Evolutionary conservation across 2,329 filamentous ascomycete species (phyloP).

Genomic region (Cordyceps pruinosa): DNA sequence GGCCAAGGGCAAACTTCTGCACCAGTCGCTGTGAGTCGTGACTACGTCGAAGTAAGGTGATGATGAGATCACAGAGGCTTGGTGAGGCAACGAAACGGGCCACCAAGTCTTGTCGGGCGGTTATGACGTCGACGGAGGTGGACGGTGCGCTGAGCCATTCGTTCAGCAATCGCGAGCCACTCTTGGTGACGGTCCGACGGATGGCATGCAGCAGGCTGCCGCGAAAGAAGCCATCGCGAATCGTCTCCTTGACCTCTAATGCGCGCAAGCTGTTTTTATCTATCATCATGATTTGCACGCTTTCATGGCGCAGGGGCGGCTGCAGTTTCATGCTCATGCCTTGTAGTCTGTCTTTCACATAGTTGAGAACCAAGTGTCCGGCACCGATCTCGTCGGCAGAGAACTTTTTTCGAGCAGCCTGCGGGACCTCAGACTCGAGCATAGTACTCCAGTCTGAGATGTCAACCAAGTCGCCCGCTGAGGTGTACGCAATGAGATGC

Average conservation of each 20-base stretch:
- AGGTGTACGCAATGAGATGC: slow-evolving; percentile 67
- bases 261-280: slow-evolving; percentile 88
- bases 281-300: slow-evolving; percentile 76
- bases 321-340: slow-evolving; percentile 76
- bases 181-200: slow-evolving; percentile 82
- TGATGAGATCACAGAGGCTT: slow-evolving; percentile 62
- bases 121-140: slow-evolving; percentile 74
- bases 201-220: slow-evolving; percentile 89
- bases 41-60: slow-evolving; percentile 62
- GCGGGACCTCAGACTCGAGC: slow-evolving; percentile 65
- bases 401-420: slow-evolving; percentile 49
- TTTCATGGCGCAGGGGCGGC: slow-evolving; percentile 67
- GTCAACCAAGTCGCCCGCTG: slow-evolving; percentile 36
- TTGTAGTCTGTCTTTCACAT: slow-evolving; percentile 72
- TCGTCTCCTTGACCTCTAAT: slow-evolving; percentile 80
- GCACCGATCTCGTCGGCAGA: slow-evolving; percentile 64
- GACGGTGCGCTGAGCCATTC: slow-evolving; percentile 87
- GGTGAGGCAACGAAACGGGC: slow-evolving; percentile 61
- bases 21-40: slow-evolving; percentile 84
- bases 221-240: slow-evolving; percentile 68
- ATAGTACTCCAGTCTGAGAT: slow-evolving; percentile 65
- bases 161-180: slow-evolving; percentile 75
- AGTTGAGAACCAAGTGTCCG: slow-evolving; percentile 74
- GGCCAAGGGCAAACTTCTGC: slow-evolving; percentile 88
- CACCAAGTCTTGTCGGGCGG: slow-evolving; percentile 73